Conservation (phyloP, 352 stramenopile genomes). For the Elongisporangium senticosum region DNA sequence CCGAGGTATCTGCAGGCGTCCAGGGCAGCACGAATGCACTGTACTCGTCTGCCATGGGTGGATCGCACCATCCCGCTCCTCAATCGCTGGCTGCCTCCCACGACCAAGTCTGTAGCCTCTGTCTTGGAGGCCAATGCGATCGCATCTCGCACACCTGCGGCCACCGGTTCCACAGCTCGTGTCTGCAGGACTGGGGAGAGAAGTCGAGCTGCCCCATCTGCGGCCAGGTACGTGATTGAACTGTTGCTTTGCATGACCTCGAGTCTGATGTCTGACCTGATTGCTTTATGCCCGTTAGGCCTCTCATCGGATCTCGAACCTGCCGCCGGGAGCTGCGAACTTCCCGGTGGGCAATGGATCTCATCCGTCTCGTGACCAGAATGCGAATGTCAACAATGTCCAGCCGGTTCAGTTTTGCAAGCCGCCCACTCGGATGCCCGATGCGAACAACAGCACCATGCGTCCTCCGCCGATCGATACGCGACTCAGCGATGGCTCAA, state of each 20-base stretch:
- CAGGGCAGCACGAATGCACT: constrained; percentile 10
- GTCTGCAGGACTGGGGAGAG: constrained; percentile 63
- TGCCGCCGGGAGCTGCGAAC: not conserved
- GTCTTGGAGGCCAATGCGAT: constrained; percentile 40
- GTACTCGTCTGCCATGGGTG: constrained; percentile 20
- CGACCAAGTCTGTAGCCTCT: constrained; percentile 35
- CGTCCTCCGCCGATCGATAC: constrained; percentile 55
- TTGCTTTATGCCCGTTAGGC: constrained; percentile 7
- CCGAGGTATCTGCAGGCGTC: too few species aligned
- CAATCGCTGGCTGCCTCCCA: constrained; percentile 2
- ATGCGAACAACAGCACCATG: constrained; percentile 10
- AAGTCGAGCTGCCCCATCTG: constrained; percentile 46
- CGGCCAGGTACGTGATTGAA: constrained; percentile 20
- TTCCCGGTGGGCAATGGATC: too few species aligned
- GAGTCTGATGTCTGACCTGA: constrained; percentile 1
- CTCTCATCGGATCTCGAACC: constrained; percentile 11
- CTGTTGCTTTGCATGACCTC: not conserved
- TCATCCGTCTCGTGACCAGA: too few species aligned
- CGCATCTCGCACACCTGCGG: constrained; percentile 48
- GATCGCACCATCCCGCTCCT: constrained; percentile 14
- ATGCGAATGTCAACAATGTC: too few species aligned
- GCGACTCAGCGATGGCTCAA: constrained; percentile 9
- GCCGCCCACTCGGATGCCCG: not conserved
- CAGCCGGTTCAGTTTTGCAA: too few species aligned
- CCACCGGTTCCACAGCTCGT: constrained; percentile 64